phyloP scores from a whole-genome alignment of 73 alveolate species.

The Paramecium sonneborni region DNA sequence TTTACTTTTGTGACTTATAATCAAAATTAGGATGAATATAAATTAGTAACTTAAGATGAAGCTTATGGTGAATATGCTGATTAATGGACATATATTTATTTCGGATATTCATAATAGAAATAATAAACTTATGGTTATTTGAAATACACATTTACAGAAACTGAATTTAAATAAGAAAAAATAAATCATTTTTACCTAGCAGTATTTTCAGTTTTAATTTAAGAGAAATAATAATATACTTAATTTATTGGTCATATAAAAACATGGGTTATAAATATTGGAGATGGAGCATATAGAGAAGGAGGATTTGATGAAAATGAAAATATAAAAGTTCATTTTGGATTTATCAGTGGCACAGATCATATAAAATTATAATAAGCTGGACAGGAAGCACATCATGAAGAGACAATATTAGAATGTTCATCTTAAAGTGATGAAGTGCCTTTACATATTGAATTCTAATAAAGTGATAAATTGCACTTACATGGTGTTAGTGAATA shows the following conservation, averaged over 20 bases:
- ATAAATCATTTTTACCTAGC: constrained; percentile 41
- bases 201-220: not conserved
- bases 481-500: constrained; percentile 27
- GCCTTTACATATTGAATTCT: constrained; percentile 11
- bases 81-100: constrained; percentile 48
- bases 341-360: constrained; percentile 31
- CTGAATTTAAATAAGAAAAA: not conserved
- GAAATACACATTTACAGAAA: constrained; percentile 34
- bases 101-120: not conserved
- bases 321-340: constrained; percentile 39
- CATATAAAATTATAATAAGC: constrained; percentile 45
- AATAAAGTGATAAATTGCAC: constrained; percentile 43
- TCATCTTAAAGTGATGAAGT: constrained; percentile 5
- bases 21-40: not conserved
- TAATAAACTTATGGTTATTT: not conserved
- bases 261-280: constrained; percentile 53
- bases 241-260: not conserved
- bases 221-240: not conserved
- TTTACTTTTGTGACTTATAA: not conserved
- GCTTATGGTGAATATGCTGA: constrained; percentile 31
- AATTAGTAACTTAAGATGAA: not conserved
- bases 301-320: constrained; percentile 43
- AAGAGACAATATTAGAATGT: constrained; percentile 26
- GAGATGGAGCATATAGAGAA: constrained; percentile 46
- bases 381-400: constrained; percentile 48